Percentiles rank a stretch among this genome's conserved stretches.
These are phyloP conservation scores for Oryza glumipatula DNA, from an alignment of 176 grass and related monocot species.

Conservation along the genomic window DNA sequence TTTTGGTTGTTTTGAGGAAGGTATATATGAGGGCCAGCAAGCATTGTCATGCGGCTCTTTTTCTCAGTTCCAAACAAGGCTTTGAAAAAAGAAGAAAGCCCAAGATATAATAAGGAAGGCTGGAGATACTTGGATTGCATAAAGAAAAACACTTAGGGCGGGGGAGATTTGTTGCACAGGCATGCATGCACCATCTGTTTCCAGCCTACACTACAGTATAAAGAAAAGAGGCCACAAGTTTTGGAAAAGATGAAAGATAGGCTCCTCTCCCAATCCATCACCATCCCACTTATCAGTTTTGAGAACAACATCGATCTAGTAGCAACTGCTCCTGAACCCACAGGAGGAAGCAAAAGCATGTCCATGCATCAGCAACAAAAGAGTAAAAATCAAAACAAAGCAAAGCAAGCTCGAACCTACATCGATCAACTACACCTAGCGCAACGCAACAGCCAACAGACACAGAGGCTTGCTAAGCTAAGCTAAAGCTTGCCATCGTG, in stretches of 20 bases:
- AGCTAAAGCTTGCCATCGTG: constrained; percentile 16
- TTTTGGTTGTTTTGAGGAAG: constrained; percentile 52
- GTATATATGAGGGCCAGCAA: constrained; percentile 36
- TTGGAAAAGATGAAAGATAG: constrained; percentile 28
- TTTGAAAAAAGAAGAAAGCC: constrained; percentile 15
- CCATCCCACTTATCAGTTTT: constrained; percentile 37
- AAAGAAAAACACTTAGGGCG: constrained; percentile 2
- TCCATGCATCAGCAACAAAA: constrained; percentile 39
- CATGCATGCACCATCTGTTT: constrained; percentile 18
- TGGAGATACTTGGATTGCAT: not conserved
- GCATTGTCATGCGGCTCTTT: constrained; percentile 29
- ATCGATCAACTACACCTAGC: constrained; percentile 55
- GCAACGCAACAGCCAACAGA: constrained; percentile 51
- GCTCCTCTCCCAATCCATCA: constrained; percentile 29
- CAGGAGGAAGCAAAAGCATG: constrained; percentile 44
- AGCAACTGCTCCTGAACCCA: constrained; percentile 35
- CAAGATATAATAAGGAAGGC: not conserved
- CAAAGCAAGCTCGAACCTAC: constrained; percentile 54
- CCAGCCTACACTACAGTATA: constrained; percentile 30
- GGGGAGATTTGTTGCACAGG: constrained; percentile 25
- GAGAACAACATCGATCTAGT: constrained; percentile 30
- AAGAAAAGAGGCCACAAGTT: not conserved
- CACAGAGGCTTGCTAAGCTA: constrained; percentile 34
- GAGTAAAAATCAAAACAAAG: constrained; percentile 47
- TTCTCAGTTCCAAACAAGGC: constrained; percentile 22